Evolutionary conservation across 139 green algal genomes (phyloP).

Genomic region (Auxenochlorella pyrenoidosa): DNA sequence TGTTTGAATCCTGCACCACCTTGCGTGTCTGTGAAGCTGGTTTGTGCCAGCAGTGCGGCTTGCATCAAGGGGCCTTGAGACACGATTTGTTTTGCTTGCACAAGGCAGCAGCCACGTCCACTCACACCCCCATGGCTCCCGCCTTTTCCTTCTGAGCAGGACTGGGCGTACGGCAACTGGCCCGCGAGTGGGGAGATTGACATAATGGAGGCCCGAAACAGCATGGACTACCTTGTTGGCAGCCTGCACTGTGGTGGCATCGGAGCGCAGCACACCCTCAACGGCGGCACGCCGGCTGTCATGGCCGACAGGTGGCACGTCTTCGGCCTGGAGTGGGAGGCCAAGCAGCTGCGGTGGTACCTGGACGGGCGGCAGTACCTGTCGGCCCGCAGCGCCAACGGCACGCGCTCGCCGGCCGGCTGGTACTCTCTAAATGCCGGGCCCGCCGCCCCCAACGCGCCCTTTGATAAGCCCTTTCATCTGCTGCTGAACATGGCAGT

Average conservation of each 20-base stretch:
- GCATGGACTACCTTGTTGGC: not conserved
- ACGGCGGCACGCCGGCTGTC: not conserved
- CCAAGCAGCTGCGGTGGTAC: not conserved
- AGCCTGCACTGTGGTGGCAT: not conserved
- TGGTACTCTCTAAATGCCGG: not conserved
- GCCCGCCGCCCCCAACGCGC: not conserved
- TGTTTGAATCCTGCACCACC: no score
- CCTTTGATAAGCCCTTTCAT: not conserved
- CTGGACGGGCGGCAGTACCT: not conserved
- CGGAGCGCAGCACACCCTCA: not conserved
- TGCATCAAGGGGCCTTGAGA: no score
- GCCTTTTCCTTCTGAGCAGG: no score
- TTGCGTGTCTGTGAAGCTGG: no score
- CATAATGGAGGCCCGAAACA: not conserved
- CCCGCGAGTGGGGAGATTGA: slow-evolving; percentile 9
- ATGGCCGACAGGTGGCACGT: not conserved
- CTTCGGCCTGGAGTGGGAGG: not conserved
- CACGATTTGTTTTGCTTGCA: no score
- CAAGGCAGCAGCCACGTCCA: no score
- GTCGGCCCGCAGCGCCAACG: not conserved
- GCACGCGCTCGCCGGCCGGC: not conserved
- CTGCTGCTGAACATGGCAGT: not conserved
- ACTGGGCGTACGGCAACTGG: slow-evolving; percentile 5
- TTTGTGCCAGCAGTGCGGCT: no score
- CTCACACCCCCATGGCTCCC: no score